Evolutionary conservation across 805 yeast species (phyloP).

Genomic region (Yamadazyma insecticola): DNA sequence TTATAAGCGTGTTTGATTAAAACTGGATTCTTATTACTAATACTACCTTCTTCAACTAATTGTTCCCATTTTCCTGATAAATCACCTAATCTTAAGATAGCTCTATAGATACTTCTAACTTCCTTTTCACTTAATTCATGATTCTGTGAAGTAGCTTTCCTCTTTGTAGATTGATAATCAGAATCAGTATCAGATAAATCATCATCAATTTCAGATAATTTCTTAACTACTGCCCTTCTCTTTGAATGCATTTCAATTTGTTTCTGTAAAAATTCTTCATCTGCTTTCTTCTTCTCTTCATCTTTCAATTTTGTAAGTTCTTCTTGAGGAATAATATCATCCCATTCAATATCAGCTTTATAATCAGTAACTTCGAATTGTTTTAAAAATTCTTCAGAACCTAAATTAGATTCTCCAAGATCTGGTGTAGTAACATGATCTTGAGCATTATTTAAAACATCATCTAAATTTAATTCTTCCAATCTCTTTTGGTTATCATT

Average conservation of each 20-base stretch:
- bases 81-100: conserved; percentile 80
- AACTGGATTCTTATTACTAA: conserved; percentile 80
- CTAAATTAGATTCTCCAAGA: conserved; percentile 93
- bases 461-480: conserved; percentile 93
- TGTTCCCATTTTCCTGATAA: conserved; percentile 74
- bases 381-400: conserved; percentile 94
- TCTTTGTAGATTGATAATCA: conserved; percentile 32
- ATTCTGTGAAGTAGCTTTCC: conserved; percentile 22
- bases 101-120: conserved; percentile 77
- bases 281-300: conserved; percentile 81
- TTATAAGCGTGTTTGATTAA: conserved; percentile 68
- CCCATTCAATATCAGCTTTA: conserved; percentile 98
- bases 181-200: conserved; percentile 33
- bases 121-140: conserved; percentile 77
- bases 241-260: conserved; percentile 86
- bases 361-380: conserved; percentile 98
- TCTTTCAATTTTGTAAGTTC: conserved; percentile 85
- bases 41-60: conserved; percentile 82
- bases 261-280: conserved; percentile 81
- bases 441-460: conserved; percentile 93
- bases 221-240: conserved; percentile 68
- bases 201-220: conserved; percentile 38
- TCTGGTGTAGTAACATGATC: conserved; percentile 97
- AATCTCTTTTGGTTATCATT: conserved; percentile 90
- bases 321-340: conserved; percentile 95